Evolutionary conservation across 2,329 filamentous ascomycete species (phyloP).

Genomic region (Arthroderma sp.): DNA sequence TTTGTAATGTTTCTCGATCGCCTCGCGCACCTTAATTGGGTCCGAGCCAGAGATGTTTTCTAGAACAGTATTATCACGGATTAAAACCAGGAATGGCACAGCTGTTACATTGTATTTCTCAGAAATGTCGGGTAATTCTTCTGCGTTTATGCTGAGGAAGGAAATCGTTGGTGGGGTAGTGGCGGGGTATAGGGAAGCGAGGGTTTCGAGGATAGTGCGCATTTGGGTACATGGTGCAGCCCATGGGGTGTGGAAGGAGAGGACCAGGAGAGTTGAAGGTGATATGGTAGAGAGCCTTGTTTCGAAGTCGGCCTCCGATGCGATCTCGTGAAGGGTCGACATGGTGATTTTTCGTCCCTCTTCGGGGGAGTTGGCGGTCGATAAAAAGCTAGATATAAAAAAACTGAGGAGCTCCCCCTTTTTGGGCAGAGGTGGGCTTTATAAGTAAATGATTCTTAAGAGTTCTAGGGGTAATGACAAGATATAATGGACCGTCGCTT

Average conservation of each 20-base stretch:
- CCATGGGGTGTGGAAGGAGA: conserved; percentile 96
- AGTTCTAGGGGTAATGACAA: too few species aligned
- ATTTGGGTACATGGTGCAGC: conserved; percentile 93
- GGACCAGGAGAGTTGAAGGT: conserved; percentile 58
- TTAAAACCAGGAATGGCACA: conserved; percentile 79
- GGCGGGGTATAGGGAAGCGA: conserved; percentile 72
- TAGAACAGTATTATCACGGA: conserved; percentile 60
- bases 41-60: conserved; percentile 86
- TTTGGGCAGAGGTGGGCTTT: too few species aligned
- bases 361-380: too few species aligned
- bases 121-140: conserved; percentile 82
- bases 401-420: too few species aligned
- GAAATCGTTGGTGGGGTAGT: conserved; percentile 53
- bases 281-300: conserved; percentile 53
- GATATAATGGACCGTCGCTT: too few species aligned
- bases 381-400: too few species aligned
- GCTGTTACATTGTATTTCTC: conserved; percentile 90
- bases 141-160: conserved; percentile 87
- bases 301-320: conserved; percentile 60
- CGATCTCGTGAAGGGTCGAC: conserved; percentile 67
- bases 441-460: too few species aligned
- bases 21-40: conserved; percentile 67
- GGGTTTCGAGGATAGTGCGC: conserved; percentile 69
- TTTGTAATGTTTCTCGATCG: conserved; percentile 70
- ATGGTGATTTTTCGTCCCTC: conserved; percentile 32